These are phyloP conservation scores for Apophysomyces ossiformis DNA, from an alignment of 371 early-diverging fungal species.

Conservation along the genomic window DNA sequence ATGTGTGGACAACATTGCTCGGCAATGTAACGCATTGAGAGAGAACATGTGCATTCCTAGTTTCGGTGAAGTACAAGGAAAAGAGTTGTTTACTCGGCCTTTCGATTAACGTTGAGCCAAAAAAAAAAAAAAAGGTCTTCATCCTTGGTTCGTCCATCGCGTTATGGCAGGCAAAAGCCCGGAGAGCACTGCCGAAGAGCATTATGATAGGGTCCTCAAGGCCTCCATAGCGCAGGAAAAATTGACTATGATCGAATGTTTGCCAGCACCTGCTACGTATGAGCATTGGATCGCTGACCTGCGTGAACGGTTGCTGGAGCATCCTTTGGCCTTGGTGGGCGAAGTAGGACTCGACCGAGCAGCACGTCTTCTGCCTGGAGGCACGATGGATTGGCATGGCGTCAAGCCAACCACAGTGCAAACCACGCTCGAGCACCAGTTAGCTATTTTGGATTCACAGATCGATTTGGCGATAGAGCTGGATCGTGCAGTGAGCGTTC, in stretches of 20 bases:
- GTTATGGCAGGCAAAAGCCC: conserved; percentile 23
- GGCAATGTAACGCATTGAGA: conserved; percentile 12
- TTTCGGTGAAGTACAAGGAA: conserved; percentile 35
- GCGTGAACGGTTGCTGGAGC: conserved; percentile 23
- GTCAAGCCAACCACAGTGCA: conserved; percentile 47
- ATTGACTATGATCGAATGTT: conserved; percentile 26
- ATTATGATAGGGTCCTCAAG: conserved; percentile 35
- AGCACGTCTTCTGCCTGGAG: conserved; percentile 63
- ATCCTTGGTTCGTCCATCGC: conserved; percentile 52
- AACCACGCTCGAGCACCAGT: conserved; percentile 71
- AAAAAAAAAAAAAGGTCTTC: conserved; percentile 30
- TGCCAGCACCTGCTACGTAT: conserved; percentile 31
- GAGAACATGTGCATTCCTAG: conserved; percentile 42
- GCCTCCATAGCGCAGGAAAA: conserved; percentile 27
- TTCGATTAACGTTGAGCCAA: neutral
- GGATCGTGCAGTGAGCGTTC: conserved; percentile 75
- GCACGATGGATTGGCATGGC: conserved; percentile 49
- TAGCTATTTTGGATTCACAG: conserved; percentile 69
- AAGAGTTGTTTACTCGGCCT: neutral
- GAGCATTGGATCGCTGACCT: conserved; percentile 38
- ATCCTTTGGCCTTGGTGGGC: conserved; percentile 72
- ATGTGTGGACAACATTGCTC: conserved; percentile 32
- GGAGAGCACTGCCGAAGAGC: conserved; percentile 13
- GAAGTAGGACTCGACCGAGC: conserved; percentile 88
- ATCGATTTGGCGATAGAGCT: conserved; percentile 72